Evolutionary conservation across 495 filamentous ascomycete genomes (phyloP), one percentile per base, ranked within the genome.

Genomic region (Neurospora sp.): DNA sequence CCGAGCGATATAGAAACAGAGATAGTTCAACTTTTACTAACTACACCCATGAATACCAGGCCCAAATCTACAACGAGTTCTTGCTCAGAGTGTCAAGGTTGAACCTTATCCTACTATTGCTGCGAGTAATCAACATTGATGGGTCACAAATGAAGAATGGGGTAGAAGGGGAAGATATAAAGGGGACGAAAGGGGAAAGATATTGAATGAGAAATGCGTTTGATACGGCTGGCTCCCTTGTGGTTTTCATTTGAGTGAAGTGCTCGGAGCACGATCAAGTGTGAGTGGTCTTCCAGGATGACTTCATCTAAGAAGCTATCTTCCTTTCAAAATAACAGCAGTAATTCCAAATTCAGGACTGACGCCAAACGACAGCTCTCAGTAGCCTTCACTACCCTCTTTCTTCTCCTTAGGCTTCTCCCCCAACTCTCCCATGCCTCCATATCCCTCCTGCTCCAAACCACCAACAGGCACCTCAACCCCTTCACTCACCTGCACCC

Each of bases 1-100:
- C 89, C 89, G 4, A 94, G 95, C 80, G 93, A 97, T 75, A 89
- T 97, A 15, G 94, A 98, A 82, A 92, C 94, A 42, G 95, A 99
- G 79, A 9, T 93, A 94, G 77, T 99, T 99, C 86, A 99, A 98
- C 81, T 99, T 98, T 81, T 99, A 99, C 83, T 98, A 98, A 98
- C 83, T 98, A 98, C 83, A 97, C 96, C 2, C 88, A 91, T 71
- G 94, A 97, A 77, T 98, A 99, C 80, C 96, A 99, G 78, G 93
- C 96, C 10, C 89, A 96, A 54, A 99, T 99, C 79, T 99, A 99
- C 86, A 99, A 99, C 80, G 96, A 99, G 78, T 99, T 99, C 78
- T 99, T 11, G 91, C 94, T 4, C 96, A 98, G 81, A 96, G 92
- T 71, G 96, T 98, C 75, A 95, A 95, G 88, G 91, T 91, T 80